These are phyloP conservation scores for Blastomyces silverae DNA, from an alignment of 2,329 filamentous ascomycete genomes.

Conservation along the genomic window DNA sequence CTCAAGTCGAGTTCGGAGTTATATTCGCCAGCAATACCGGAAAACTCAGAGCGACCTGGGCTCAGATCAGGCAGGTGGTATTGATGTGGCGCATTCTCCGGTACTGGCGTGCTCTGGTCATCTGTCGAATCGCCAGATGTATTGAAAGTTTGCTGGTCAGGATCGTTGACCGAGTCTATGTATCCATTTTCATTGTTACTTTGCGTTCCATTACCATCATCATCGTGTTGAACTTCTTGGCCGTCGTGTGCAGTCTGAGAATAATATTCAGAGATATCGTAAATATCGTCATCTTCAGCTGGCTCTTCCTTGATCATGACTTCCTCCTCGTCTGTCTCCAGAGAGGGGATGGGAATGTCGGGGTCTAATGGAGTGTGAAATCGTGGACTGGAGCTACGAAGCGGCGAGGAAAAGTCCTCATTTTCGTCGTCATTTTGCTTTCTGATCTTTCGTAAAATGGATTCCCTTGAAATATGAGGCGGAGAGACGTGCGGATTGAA, in stretches of 20 bases:
- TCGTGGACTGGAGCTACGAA: slow-evolving; percentile 39
- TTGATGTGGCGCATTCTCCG: slow-evolving; percentile 31
- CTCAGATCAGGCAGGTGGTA: slow-evolving; percentile 20
- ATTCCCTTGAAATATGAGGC: slow-evolving; percentile 82
- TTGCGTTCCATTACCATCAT: slow-evolving; percentile 53
- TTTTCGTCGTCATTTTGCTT: slow-evolving; percentile 47
- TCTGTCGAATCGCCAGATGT: slow-evolving; percentile 27
- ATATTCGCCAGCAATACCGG: slow-evolving; percentile 34
- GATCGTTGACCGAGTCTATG: slow-evolving; percentile 4
- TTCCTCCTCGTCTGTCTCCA: slow-evolving; percentile 62
- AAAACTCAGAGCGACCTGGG: slow-evolving; percentile 42
- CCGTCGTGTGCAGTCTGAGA: slow-evolving; percentile 42
- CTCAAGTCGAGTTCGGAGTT: slow-evolving; percentile 46
- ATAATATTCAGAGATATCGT: slow-evolving; percentile 62
- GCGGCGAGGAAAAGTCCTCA: slow-evolving; percentile 54
- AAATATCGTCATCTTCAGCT: slow-evolving; percentile 56
- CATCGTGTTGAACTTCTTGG: slow-evolving; percentile 29
- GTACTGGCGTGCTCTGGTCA: slow-evolving; percentile 31
- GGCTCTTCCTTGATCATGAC: slow-evolving; percentile 62
- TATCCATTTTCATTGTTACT: slow-evolving; percentile 45
- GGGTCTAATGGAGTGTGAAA: slow-evolving; percentile 61
- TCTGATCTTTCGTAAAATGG: slow-evolving; percentile 82
- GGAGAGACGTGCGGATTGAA: slow-evolving; percentile 54
- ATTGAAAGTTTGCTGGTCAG: slow-evolving; percentile 27
- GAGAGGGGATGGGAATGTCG: slow-evolving; percentile 81